Percentiles rank a stretch among this genome's conserved stretches.
These are phyloP conservation scores for Neocucurbitaria cava DNA, from an alignment of 2,329 filamentous ascomycete species.

Conservation along the genomic window DNA sequence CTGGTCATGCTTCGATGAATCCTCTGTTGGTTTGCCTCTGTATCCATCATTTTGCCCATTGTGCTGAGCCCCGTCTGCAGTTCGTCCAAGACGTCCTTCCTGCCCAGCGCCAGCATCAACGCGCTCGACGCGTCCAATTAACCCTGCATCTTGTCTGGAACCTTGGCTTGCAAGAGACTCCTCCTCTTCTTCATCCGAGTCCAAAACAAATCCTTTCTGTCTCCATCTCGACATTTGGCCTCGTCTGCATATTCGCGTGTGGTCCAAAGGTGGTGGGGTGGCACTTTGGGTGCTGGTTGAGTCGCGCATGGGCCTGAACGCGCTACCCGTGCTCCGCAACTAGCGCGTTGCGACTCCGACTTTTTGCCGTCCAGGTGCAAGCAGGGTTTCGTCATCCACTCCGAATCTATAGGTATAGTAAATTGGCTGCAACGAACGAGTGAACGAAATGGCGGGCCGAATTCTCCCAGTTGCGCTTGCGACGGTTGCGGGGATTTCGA, in stretches of 20 bases:
- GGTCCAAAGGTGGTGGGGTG: slow-evolving; percentile 21
- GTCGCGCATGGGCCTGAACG: slow-evolving; percentile 17
- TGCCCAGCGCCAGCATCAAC: slow-evolving; percentile 3
- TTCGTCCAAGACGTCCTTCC: not conserved
- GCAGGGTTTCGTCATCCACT: slow-evolving; percentile 26
- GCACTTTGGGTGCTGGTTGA: slow-evolving; percentile 14
- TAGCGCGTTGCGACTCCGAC: slow-evolving; percentile 19
- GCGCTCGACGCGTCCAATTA: slow-evolving; percentile 28
- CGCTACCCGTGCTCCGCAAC: slow-evolving; percentile 25
- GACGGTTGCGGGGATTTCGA: slow-evolving; percentile 39
- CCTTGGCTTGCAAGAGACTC: slow-evolving; percentile 39
- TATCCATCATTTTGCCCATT: not conserved
- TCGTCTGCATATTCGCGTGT: slow-evolving; percentile 43
- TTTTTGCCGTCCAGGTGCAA: slow-evolving; percentile 20
- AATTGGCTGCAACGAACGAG: not conserved
- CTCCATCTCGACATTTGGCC: slow-evolving; percentile 59
- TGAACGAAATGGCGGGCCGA: slow-evolving; percentile 37
- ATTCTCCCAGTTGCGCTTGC: slow-evolving; percentile 44
- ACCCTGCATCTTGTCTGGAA: slow-evolving; percentile 14
- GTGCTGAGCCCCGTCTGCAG: slow-evolving; percentile 1
- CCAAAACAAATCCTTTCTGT: slow-evolving; percentile 57
- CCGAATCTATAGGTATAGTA: not conserved
- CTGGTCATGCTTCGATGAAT: not conserved
- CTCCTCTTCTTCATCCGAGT: slow-evolving; percentile 59
- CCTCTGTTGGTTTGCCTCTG: not conserved